Evolutionary conservation across 495 filamentous ascomycete species (phyloP).

Genomic region (Penicillium silybi): DNA sequence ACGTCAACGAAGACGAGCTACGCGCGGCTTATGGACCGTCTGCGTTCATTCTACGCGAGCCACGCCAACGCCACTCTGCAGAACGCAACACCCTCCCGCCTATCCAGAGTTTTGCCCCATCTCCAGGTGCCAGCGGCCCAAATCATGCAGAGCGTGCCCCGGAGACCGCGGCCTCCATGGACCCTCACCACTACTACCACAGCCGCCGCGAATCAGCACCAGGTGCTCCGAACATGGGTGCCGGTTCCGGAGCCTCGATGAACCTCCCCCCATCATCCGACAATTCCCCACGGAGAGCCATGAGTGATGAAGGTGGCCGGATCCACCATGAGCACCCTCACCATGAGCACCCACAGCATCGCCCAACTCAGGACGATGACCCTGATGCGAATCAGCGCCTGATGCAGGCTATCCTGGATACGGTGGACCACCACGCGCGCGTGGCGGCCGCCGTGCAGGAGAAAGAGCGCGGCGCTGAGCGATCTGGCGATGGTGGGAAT

Average conservation of each 20-base stretch:
- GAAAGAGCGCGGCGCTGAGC: constrained; percentile 27
- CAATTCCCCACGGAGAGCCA: constrained; percentile 37
- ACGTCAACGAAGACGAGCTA: constrained; percentile 68
- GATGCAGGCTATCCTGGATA: constrained; percentile 46
- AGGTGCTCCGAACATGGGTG: constrained; percentile 12
- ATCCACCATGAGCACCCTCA: constrained; percentile 17
- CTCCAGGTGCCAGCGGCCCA: constrained; percentile 9
- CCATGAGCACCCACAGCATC: constrained; percentile 8
- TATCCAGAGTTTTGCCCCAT: constrained; percentile 5
- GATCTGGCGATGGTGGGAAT: constrained; percentile 2
- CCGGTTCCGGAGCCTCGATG: constrained; percentile 10
- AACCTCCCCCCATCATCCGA: constrained; percentile 9
- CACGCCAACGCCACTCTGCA: neutral
- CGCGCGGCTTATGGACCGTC: constrained; percentile 24
- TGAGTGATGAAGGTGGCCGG: constrained; percentile 36
- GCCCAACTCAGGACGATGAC: constrained; percentile 35
- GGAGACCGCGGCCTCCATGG: constrained; percentile 3
- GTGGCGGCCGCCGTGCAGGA: constrained; percentile 33
- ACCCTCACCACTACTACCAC: constrained; percentile 9
- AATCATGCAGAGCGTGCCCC: constrained; percentile 18
- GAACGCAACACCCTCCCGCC: neutral
- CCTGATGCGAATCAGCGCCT: constrained; percentile 44
- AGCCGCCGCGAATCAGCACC: constrained; percentile 36
- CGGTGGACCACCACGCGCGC: constrained; percentile 40
- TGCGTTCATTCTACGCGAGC: constrained; percentile 1